phyloP scores from a whole-genome alignment of 192 early-diverging fungal genomes.

The Nowakowskiella sp. region DNA sequence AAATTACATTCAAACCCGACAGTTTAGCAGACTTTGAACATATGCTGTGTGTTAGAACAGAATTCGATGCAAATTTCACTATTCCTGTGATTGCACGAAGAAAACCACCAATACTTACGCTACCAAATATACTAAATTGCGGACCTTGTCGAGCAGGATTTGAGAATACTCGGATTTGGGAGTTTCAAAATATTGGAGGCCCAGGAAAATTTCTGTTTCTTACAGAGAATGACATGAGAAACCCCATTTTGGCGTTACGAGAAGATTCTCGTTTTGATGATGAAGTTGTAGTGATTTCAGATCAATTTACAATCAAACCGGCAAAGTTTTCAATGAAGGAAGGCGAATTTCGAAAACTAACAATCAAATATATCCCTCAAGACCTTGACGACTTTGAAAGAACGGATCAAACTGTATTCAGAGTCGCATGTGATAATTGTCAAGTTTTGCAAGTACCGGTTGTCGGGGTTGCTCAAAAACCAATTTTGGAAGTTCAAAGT shows the following conservation, averaged over 20 bases:
- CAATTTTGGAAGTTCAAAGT: conserved; percentile 15
- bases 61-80: conserved; percentile 12
- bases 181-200: conserved; percentile 33
- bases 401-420: no score
- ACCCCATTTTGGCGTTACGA: no score
- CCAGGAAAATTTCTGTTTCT: conserved; percentile 35
- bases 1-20: conserved; percentile 33
- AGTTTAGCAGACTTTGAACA: conserved; percentile 31
- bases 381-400: conserved; percentile 9
- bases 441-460: conserved; percentile 28
- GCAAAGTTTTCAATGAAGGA: neutral
- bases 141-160: conserved; percentile 35
- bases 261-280: conserved; percentile 21
- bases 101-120: conserved; percentile 27
- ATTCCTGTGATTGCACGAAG: conserved; percentile 28
- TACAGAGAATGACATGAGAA: conserved; percentile 6
- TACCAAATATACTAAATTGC: conserved; percentile 35
- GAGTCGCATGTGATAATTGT: conserved; percentile 39
- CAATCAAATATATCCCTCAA: conserved; percentile 19
- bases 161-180: conserved; percentile 20
- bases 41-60: conserved; percentile 31
- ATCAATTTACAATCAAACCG: conserved; percentile 4
- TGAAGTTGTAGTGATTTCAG: conserved; percentile 1
- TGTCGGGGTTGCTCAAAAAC: conserved; percentile 24
- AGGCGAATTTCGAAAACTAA: neutral